Percentiles rank a stretch among this genome's conserved stretches.
phyloP scores from a whole-genome alignment of 176 grass and related monocot genomes.

The Paspalum vaginatum region DNA sequence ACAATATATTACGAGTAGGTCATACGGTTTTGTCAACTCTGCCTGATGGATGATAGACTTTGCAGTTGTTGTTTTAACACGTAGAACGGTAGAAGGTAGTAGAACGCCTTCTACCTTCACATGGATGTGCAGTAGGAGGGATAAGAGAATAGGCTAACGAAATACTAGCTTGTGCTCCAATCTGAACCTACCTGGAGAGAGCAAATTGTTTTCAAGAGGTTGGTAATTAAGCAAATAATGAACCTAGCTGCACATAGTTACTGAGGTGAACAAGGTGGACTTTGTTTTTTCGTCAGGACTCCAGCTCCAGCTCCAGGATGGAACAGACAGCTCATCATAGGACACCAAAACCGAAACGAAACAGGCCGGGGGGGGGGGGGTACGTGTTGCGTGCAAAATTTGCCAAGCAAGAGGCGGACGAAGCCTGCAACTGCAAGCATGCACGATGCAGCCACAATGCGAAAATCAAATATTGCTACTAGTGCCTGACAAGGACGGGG shows the following conservation, averaged over 20 bases:
- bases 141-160: no score
- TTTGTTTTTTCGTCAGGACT: not conserved
- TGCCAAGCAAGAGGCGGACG: not conserved
- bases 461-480: no score
- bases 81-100: no score
- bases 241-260: no score
- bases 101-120: not conserved
- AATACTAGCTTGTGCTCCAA: no score
- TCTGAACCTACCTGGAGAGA: no score
- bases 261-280: not conserved
- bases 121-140: not conserved
- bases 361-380: no score
- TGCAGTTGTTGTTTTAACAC: no score
- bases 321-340: not conserved
- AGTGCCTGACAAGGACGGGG: not conserved
- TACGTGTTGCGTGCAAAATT: conserved; percentile 6
- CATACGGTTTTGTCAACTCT: not conserved
- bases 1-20: not conserved
- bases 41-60: not conserved
- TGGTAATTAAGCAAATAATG: no score
- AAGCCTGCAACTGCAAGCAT: not conserved
- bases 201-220: no score
- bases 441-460: conserved; percentile 1
- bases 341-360: not conserved
- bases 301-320: no score